Conservation (phyloP, 1,284 basidiomycete genomes). For the Leucoagaricus sp. region DNA sequence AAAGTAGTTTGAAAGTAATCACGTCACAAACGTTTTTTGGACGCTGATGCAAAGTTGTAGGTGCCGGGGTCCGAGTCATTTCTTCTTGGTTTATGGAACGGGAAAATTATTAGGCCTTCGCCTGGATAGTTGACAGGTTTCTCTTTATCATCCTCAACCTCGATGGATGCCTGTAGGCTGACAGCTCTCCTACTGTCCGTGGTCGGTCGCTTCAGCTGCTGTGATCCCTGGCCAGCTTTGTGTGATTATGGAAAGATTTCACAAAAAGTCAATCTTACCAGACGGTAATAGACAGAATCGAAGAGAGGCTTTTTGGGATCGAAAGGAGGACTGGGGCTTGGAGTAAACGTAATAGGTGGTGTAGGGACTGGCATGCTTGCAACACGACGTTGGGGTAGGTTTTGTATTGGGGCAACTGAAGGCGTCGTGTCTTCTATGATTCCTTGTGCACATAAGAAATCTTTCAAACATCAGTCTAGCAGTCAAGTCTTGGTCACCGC, state of each 20-base stretch:
- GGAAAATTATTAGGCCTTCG: slow-evolving; percentile 14
- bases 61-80: background rate
- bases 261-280: slow-evolving; percentile 17
- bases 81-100: background rate
- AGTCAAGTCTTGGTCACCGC: background rate
- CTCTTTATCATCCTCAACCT: slow-evolving; percentile 5
- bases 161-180: slow-evolving; percentile 26
- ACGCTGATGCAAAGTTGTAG: background rate
- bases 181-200: slow-evolving; percentile 29
- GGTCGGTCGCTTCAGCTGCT: slow-evolving; percentile 20
- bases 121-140: slow-evolving; percentile 16
- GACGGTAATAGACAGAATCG: slow-evolving; percentile 13
- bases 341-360: slow-evolving; percentile 19
- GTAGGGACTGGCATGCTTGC: slow-evolving; percentile 30
- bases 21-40: background rate
- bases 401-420: slow-evolving; percentile 12
- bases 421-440: slow-evolving; percentile 36
- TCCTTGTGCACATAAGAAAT: slow-evolving; percentile 45
- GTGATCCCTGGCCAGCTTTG: slow-evolving; percentile 20
- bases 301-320: slow-evolving; percentile 15
- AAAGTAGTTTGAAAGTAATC: slow-evolving; percentile 13
- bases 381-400: slow-evolving; percentile 31
- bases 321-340: slow-evolving; percentile 22
- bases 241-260: background rate
- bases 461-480: slow-evolving; percentile 22